Evolutionary conservation across 2,329 filamentous ascomycete genomes (phyloP).

Genomic region (Colletotrichum siamense): DNA sequence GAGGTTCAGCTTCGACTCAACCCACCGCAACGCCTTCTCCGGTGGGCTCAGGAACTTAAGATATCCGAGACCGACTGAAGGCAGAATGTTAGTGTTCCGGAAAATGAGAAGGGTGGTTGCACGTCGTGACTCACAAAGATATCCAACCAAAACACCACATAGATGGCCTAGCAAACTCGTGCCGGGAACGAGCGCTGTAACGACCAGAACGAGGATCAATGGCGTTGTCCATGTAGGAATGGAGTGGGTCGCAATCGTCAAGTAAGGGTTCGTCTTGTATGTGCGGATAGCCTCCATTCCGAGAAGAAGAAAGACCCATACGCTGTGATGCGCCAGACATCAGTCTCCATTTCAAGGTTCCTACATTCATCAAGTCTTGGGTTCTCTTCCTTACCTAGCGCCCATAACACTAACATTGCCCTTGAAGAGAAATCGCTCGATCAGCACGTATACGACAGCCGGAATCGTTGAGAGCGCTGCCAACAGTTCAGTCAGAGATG

Average conservation of each 20-base stretch:
- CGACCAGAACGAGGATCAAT: conserved; percentile 75
- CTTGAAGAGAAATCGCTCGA: conserved; percentile 76
- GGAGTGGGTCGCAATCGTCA: conserved; percentile 65
- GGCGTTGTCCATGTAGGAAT: conserved; percentile 95
- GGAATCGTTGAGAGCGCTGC: conserved; percentile 83
- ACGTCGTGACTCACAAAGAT: conserved; percentile 67
- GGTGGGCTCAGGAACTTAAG: conserved; percentile 89
- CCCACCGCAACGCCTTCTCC: conserved; percentile 84
- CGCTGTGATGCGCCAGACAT: conserved; percentile 52
- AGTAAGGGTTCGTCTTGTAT: conserved; percentile 79
- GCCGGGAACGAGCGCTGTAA: conserved; percentile 78
- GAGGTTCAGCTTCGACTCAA: conserved; percentile 88
- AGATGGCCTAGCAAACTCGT: conserved; percentile 88
- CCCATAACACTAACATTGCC: conserved; percentile 79
- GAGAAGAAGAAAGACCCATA: conserved; percentile 92
- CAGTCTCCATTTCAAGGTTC: background rate
- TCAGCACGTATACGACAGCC: conserved; percentile 77
- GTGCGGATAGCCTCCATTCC: conserved; percentile 86
- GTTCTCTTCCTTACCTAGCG: conserved; percentile 66
- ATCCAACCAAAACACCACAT: conserved; percentile 83
- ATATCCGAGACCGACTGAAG: conserved; percentile 80
- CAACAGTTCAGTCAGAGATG: conserved; percentile 20
- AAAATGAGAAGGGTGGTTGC: background rate
- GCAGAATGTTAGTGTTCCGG: background rate
- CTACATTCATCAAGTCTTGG: background rate